A percentile compares a stretch with the other conserved stretches of the same genome.
These are phyloP conservation scores for Backusella macrospora DNA, from an alignment of 192 early-diverging fungal species.

Conservation along the genomic window DNA sequence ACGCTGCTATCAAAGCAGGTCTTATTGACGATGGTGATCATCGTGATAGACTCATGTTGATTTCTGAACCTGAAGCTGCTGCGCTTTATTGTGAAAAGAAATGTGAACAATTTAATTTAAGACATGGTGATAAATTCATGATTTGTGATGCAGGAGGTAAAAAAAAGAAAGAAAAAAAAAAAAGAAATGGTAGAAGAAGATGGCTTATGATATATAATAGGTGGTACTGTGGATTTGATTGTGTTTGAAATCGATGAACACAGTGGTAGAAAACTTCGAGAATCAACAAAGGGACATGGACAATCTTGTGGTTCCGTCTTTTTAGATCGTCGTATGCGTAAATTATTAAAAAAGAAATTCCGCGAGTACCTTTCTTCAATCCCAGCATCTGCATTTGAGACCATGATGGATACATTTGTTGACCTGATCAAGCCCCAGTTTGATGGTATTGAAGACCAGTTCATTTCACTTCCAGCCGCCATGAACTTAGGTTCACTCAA, in stretches of 20 bases:
- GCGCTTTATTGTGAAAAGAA: slow-evolving; percentile 59
- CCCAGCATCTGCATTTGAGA: slow-evolving; percentile 50
- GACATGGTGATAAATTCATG: slow-evolving; percentile 56
- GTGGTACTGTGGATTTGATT: slow-evolving; percentile 59
- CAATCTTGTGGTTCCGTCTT: slow-evolving; percentile 53
- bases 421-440: slow-evolving; percentile 59
- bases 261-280: slow-evolving; percentile 43
- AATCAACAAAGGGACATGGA: slow-evolving; percentile 51
- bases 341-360: slow-evolving; percentile 50
- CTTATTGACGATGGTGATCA: slow-evolving; percentile 49
- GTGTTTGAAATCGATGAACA: slow-evolving; percentile 56
- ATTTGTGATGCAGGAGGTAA: slow-evolving; percentile 58
- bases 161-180: slow-evolving; percentile 24
- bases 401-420: slow-evolving; percentile 58
- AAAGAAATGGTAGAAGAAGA: slow-evolving; percentile 41
- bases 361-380: slow-evolving; percentile 46
- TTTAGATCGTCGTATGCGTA: slow-evolving; percentile 53
- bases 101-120: slow-evolving; percentile 54
- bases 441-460: slow-evolving; percentile 48
- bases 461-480: slow-evolving; percentile 53
- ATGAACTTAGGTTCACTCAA: slow-evolving; percentile 51
- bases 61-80: slow-evolving; percentile 56
- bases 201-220: not conserved
- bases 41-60: slow-evolving; percentile 50
- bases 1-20: slow-evolving; percentile 58